Evolutionary conservation across 2,329 filamentous ascomycete genomes (phyloP), one percentile per base, ranked within the genome.

Genomic region (Colletotrichum viniferum): DNA sequence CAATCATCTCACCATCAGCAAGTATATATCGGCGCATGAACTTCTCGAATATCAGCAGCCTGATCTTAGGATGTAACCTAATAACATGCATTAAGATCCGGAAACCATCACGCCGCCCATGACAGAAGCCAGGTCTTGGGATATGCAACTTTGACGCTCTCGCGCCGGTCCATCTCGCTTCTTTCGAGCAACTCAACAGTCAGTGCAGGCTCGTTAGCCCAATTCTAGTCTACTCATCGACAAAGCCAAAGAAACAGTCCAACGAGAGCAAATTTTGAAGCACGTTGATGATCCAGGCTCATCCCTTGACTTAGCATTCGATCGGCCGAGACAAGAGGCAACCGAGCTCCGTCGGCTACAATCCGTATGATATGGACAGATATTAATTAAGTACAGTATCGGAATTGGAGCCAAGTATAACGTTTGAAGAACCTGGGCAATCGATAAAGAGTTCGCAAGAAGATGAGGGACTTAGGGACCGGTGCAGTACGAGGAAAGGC

Each of bases 151-250:
- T 13, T 7, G 10, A 21, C n/a, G 43, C 43, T 21, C n/a, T 48
- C 2, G 10, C 43, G n/a, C 10, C 6, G 1, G 43, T 21, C 21
- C 12, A 52, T 52, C 43, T 52, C n/a, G 6, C n/a, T 21, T 52
- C n/a, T 48, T 48, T 52, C 43, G 0, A 52, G 43, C 12, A 52
- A 52, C 10, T 52, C n/a, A 21, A 5, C 5, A 52, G 43, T 52
- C 1, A 4, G 6, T 1, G n/a, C n/a, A 52, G n/a, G 7, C 12
- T 6, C 0, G 4, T 7, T 52, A 1, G n/a, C 10, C n/a, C 1
- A 0, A 21, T 21, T 4, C 7, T 13, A 21, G 5, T 52, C 5
- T 7, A 3, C 5, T 3, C 0, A 52, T 21, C 43, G 4, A 13
- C 43, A 7, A 6, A 52, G 5, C 43, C 43, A 21, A 21, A 7